A percentile compares a stretch with the other conserved stretches of the same genome.
Conservation (phyloP, 73 alveolate genomes). For the Paramecium primaurelia region DNA sequence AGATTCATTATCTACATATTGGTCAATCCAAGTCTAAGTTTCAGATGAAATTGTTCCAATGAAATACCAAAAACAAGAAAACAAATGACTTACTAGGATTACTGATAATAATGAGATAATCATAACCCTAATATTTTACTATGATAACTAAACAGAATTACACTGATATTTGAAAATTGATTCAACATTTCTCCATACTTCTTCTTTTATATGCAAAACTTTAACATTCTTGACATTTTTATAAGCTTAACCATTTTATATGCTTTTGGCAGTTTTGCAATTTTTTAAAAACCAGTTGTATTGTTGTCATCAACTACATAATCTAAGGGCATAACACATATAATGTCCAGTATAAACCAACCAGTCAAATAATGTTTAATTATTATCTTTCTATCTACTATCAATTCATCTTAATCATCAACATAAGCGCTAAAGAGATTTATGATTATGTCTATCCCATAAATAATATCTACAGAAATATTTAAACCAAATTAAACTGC, state of each 20-base stretch:
- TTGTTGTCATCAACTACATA: constrained; percentile 18
- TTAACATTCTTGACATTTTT: neutral
- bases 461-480: constrained; percentile 58
- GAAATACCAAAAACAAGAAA: constrained; percentile 21
- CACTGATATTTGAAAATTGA: neutral
- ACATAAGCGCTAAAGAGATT: constrained; percentile 73
- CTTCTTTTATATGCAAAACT: neutral
- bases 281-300: neutral
- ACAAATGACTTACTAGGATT: constrained; percentile 7
- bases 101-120: neutral
- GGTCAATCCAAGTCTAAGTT: neutral
- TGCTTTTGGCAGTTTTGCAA: neutral
- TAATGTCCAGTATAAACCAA: constrained; percentile 70
- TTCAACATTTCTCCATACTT: neutral
- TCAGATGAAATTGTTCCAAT: neutral
- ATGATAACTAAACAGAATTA: neutral
- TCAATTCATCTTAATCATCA: constrained; percentile 71
- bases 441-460: constrained; percentile 66
- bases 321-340: constrained; percentile 71
- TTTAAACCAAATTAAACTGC: neutral
- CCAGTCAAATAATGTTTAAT: constrained; percentile 66
- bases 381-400: constrained; percentile 60
- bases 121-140: constrained; percentile 18
- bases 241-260: neutral
- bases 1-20: neutral